Evolutionary conservation across 2,329 filamentous ascomycete genomes (phyloP).

Genomic region (Chrysoporthe austroafricana): DNA sequence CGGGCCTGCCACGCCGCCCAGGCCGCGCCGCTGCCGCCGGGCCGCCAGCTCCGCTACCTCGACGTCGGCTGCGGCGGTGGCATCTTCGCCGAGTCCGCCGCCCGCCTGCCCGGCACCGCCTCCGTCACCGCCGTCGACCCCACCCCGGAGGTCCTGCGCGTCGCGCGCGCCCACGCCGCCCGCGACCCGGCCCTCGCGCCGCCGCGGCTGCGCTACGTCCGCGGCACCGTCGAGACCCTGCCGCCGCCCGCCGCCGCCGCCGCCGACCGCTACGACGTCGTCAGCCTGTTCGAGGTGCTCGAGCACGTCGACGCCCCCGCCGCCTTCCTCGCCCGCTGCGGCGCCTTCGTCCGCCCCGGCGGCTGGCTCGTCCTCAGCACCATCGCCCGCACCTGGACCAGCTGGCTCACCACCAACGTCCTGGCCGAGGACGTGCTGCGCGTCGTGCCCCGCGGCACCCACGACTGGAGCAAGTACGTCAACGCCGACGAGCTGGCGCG

Average conservation of each 20-base stretch:
- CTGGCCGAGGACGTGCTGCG: slow-evolving; percentile 85
- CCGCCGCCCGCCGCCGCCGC: slow-evolving; percentile 41
- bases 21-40: slow-evolving; percentile 40
- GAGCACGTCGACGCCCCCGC: slow-evolving; percentile 84
- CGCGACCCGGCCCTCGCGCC: slow-evolving; percentile 68
- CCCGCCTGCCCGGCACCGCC: slow-evolving; percentile 64
- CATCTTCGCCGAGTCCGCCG: slow-evolving; percentile 90
- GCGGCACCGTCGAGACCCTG: slow-evolving; percentile 77
- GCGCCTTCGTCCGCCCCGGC: slow-evolving; percentile 81
- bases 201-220: slow-evolving; percentile 70
- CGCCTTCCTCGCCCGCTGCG: slow-evolving; percentile 71
- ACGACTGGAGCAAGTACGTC: slow-evolving; percentile 96
- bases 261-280: slow-evolving; percentile 69
- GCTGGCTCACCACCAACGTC: slow-evolving; percentile 90
- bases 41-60: slow-evolving; percentile 67
- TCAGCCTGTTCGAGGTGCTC: slow-evolving; percentile 91
- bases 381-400: slow-evolving; percentile 85
- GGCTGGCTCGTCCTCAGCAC: slow-evolving; percentile 94
- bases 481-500: slow-evolving; percentile 76
- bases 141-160: slow-evolving; percentile 70
- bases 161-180: slow-evolving; percentile 76
- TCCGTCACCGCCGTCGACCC: slow-evolving; percentile 80
- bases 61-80: slow-evolving; percentile 96
- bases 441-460: slow-evolving; percentile 89
- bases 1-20: slow-evolving; percentile 67